A percentile compares a stretch with the other conserved stretches of the same genome.
phyloP scores from a whole-genome alignment of 1,139 yeast species.

The Sugiyamaella sp. region DNA sequence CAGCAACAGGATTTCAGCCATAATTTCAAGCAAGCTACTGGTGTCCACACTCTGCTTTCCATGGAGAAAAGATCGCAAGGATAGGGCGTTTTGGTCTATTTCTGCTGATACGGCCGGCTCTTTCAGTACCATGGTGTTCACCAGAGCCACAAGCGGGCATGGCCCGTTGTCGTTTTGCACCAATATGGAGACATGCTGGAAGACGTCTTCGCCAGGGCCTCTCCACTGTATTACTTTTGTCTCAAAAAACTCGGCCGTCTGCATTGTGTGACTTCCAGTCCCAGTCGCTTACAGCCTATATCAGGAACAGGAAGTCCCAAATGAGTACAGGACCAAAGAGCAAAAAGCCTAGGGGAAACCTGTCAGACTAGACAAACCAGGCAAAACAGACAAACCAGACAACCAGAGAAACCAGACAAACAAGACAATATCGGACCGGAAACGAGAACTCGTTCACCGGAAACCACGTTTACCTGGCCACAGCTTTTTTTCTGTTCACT shows the following conservation, averaged over 20 bases:
- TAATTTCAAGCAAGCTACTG: slow-evolving; percentile 37
- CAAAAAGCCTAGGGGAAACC: too few relatives aligned
- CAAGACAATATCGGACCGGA: too few relatives aligned
- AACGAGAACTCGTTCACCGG: too few relatives aligned
- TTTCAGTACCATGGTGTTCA: slow-evolving; percentile 59
- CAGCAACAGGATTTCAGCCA: slow-evolving; percentile 45
- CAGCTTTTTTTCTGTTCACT: too few relatives aligned
- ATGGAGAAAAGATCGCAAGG: slow-evolving; percentile 28
- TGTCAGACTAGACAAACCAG: too few relatives aligned
- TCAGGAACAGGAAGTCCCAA: too few relatives aligned
- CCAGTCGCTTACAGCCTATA: too few relatives aligned
- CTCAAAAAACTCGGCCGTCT: slow-evolving; percentile 29
- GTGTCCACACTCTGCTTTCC: slow-evolving; percentile 35
- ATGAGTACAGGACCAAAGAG: too few relatives aligned
- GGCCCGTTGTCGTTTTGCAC: slow-evolving; percentile 86
- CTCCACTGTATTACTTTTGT: slow-evolving; percentile 30
- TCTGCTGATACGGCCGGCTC: slow-evolving; percentile 25
- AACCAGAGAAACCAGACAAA: too few relatives aligned
- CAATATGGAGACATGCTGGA: slow-evolving; percentile 48
- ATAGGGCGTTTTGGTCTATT: neutral
- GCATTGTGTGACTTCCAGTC: slow-evolving; percentile 4
- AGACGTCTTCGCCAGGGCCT: slow-evolving; percentile 5
- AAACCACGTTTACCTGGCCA: too few relatives aligned
- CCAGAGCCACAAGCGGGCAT: slow-evolving; percentile 82
- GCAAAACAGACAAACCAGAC: too few relatives aligned